Evolutionary conservation across 2,329 filamentous ascomycete species (phyloP), one percentile per base, ranked within the genome.

Genomic region (Esteya vermicola): DNA sequence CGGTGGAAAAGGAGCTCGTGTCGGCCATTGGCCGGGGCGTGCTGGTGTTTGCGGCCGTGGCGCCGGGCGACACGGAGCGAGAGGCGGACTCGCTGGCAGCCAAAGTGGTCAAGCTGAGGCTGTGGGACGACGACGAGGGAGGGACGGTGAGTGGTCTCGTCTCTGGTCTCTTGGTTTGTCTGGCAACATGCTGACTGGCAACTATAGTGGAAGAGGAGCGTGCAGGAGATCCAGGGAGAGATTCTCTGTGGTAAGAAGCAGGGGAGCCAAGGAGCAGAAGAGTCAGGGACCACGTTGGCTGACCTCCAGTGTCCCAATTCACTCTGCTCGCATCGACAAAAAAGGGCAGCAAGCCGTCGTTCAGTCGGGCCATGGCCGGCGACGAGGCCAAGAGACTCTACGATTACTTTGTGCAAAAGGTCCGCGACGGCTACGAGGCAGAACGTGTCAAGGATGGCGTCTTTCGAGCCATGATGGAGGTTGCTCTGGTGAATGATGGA

Each of bases 391-490:
- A 77, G 51, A 71, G 71, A 45, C 67, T 96, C 7, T 98, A 96
- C 56, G 75, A 88, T 41, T 69, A 80, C 54, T 96, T 98, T 62
- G 75, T 88, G 50, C 63, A 72, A 38, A 83, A 81, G 50, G 76
- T 96, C 32, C 72, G 78, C 50, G 68, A 78, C 40, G 68, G 76
- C 3, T 93, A 96, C 57, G 58, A 65, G 6, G 59, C 72, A 7
- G 82, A 85, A 9, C 78, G 70, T 47, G 88, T 98, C 43, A 86
- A 94, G 56, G 81, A 98, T 56, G 91, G 93, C n/a, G 77, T 89
- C 23, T 98, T 98, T 58, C 89, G 94, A 55, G 91, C 91, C 37
- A 95, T 93, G 88, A 98, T 98, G 91, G 81, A 96, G 54, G 89
- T 98, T 43, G 81, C 83, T 36, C 62, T 95, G 23, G 78, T 95